These are phyloP conservation scores for Mycena leptocephala DNA, from an alignment of 768 basidiomycete species.

Conservation along the genomic window DNA sequence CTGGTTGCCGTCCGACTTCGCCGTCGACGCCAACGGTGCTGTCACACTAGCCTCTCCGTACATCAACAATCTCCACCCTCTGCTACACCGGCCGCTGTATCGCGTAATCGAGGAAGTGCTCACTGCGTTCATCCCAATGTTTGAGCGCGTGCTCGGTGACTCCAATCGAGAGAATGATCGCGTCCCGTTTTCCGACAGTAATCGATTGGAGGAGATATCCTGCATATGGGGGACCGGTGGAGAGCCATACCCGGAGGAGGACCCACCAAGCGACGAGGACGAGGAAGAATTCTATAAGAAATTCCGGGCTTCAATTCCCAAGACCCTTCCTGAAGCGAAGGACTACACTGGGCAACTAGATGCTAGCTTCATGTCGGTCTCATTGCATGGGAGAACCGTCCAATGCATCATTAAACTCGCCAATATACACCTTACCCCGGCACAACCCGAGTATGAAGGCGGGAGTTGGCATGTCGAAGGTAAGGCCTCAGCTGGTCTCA, in stretches of 20 bases:
- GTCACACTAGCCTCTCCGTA: conserved; percentile 36
- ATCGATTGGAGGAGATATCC: neutral
- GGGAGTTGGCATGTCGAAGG: conserved; percentile 45
- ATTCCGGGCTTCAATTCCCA: neutral
- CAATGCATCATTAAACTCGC: conserved; percentile 40
- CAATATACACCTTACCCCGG: conserved; percentile 39
- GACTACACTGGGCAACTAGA: conserved; percentile 20
- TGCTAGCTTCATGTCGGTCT: conserved; percentile 15
- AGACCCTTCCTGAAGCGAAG: conserved; percentile 12
- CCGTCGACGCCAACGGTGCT: conserved; percentile 35
- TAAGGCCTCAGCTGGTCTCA: neutral
- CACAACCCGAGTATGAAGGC: conserved; percentile 36
- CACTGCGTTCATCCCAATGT: conserved; percentile 43
- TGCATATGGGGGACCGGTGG: conserved; percentile 30
- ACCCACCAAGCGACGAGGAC: conserved; percentile 24
- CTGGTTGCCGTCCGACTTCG: conserved; percentile 49
- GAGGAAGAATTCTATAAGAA: conserved; percentile 23
- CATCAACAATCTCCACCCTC: conserved; percentile 48
- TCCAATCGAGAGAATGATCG: conserved; percentile 20
- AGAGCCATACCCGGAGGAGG: conserved; percentile 22
- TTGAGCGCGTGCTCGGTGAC: conserved; percentile 43
- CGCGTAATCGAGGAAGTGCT: conserved; percentile 38
- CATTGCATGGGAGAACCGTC: conserved; percentile 28
- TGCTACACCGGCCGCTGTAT: conserved; percentile 32
- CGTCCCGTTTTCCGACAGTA: neutral